Base-by-base conservation (phyloP, 441 rosid species). In the Hura crepitans region DNA sequence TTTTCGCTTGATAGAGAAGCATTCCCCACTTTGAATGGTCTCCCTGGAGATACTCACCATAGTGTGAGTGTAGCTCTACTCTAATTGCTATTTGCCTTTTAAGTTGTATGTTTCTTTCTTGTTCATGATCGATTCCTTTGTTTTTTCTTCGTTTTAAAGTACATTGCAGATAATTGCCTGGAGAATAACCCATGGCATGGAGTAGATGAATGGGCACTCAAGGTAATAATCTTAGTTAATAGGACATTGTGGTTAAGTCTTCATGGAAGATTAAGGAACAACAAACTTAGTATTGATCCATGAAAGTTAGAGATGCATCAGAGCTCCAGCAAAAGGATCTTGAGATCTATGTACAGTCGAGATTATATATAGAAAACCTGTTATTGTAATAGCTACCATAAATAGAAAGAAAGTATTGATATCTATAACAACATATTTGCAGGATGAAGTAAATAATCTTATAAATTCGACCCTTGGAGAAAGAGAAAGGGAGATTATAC, bases 121-220 rank as follows among this genome's bases (percentile, higher is more conserved):
- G 42, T 70, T 68, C 37, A 46, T 61, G 43, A 49, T 66, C 82
- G 55, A 78, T 71, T 42, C n/a, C 45, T 80, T 46, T 71, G 12
- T 70, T 54, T 54, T 45, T 68, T 37, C 20, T 65, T 68, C 66
- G 15, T 55, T 69, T 73, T 77, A 9, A 70, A 95, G 97, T 95
- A 89, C 79, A 86, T 92, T 74, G 97, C 96, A 59, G 97, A 95
- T 77, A 82, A 72, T 63, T 71, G 76, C 47, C 46, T 77, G 14
- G 97, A 89, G 78, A 95, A 92, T 77, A 88, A 81, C 78, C 99
- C 97, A 1, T 89, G 97, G 99, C 86, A 88, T 71, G 87, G 82
- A 68, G 85, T 87, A 69, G 88, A 95, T 63, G 88, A 84, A 58
- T 83, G 83, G 88, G 87, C 93, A 37, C 89, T 92, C 70, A 92